These are phyloP conservation scores for Coniochaeta prunicola DNA, from an alignment of 2,329 filamentous ascomycete genomes.

Conservation along the genomic window DNA sequence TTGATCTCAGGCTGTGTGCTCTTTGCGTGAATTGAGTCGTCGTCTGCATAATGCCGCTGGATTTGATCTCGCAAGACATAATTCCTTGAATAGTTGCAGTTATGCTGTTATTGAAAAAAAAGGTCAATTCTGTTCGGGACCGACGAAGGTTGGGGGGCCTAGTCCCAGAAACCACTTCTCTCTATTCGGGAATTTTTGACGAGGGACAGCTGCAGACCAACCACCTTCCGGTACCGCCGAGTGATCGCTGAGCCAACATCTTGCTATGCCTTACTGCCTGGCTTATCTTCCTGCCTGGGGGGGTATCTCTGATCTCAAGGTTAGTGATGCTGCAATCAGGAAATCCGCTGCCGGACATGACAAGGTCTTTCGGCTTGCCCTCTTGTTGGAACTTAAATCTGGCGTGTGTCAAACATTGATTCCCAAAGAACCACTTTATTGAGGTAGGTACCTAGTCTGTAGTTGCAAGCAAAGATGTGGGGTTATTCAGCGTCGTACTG, in stretches of 20 bases:
- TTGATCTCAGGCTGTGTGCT: background rate
- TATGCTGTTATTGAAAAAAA: too few species aligned
- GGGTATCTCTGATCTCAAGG: too few species aligned
- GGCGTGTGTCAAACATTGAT: too few species aligned
- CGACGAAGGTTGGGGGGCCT: background rate
- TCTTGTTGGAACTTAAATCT: too few species aligned
- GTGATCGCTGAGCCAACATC: background rate
- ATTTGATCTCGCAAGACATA: background rate
- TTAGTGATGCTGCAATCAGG: too few species aligned
- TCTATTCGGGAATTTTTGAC: conserved; percentile 20
- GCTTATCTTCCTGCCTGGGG: background rate
- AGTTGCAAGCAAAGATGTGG: background rate
- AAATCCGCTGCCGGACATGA: too few species aligned
- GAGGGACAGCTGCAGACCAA: conserved; percentile 7
- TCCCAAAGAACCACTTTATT: too few species aligned
- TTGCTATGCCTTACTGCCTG: background rate
- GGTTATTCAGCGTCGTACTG: background rate
- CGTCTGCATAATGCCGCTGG: too few species aligned
- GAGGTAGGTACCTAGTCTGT: too few species aligned
- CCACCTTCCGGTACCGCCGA: background rate
- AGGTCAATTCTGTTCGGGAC: too few species aligned
- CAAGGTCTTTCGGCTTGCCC: too few species aligned
- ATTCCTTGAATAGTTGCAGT: background rate
- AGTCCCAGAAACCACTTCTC: conserved; percentile 1
- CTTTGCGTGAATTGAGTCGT: too few species aligned